These are phyloP conservation scores for Ophiosphaerella herpotricha DNA, from an alignment of 2,329 filamentous ascomycete species.

Conservation along the genomic window DNA sequence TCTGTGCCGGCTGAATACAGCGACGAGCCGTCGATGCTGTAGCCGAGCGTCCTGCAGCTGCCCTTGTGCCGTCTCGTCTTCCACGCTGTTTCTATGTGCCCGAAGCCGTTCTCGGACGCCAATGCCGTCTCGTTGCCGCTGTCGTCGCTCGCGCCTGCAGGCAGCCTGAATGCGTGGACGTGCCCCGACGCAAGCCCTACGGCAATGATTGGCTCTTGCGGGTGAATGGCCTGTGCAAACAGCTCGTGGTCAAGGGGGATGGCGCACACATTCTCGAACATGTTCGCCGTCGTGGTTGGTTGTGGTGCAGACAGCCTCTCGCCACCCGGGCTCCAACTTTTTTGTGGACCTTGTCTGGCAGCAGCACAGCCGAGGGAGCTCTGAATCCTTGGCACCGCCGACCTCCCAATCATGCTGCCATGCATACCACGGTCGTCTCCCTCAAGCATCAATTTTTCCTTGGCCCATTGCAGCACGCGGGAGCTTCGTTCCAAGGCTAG, in stretches of 20 bases:
- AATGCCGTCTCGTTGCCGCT: slow-evolving; percentile 58
- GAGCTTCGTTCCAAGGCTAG: background rate
- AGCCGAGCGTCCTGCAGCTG: slow-evolving; percentile 82
- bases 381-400: slow-evolving; percentile 11
- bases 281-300: slow-evolving; percentile 43
- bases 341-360: slow-evolving; percentile 25
- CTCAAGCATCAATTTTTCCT: too few species aligned
- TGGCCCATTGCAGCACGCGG: too few species aligned
- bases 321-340: slow-evolving; percentile 25
- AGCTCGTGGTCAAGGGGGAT: slow-evolving; percentile 84
- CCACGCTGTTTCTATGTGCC: slow-evolving; percentile 82
- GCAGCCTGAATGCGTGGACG: slow-evolving; percentile 80
- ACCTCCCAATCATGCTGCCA: slow-evolving; percentile 5
- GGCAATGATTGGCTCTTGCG: slow-evolving; percentile 79
- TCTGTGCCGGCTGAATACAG: slow-evolving; percentile 66
- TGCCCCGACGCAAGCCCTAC: slow-evolving; percentile 85
- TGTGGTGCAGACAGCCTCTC: background rate
- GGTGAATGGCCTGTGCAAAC: slow-evolving; percentile 87
- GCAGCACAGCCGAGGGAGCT: slow-evolving; percentile 18
- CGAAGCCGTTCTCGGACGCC: slow-evolving; percentile 64
- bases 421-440: slow-evolving; percentile 2
- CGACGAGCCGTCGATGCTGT: slow-evolving; percentile 76
- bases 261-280: slow-evolving; percentile 92
- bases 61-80: slow-evolving; percentile 88
- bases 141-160: slow-evolving; percentile 58